Evolutionary conservation across 78 protist species (phyloP).

Genomic region (Carpediemonas membranifera): DNA sequence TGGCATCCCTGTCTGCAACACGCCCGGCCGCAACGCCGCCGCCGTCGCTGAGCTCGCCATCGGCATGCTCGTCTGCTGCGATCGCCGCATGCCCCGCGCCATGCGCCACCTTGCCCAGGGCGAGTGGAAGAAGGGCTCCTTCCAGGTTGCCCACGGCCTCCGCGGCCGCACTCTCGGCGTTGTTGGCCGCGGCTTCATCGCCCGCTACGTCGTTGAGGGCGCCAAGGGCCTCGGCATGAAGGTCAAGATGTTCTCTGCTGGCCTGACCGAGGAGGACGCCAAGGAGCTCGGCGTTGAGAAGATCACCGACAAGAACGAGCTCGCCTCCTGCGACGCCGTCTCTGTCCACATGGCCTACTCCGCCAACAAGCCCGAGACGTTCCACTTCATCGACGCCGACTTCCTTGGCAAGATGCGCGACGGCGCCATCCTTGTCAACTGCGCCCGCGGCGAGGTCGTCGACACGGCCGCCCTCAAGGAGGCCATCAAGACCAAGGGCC

Average conservation of each 20-base stretch:
- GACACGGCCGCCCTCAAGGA: conserved; percentile 16
- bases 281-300: not conserved
- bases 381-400: conserved; percentile 7
- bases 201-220: conserved; percentile 5
- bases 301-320: not conserved
- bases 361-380: conserved; percentile 1
- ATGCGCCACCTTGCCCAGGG: not conserved
- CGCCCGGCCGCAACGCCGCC: conserved; percentile 33
- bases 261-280: not conserved
- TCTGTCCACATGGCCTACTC: conserved; percentile 21
- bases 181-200: conserved; percentile 32
- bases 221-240: conserved; percentile 33
- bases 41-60: conserved; percentile 39
- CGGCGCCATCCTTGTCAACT: conserved; percentile 23
- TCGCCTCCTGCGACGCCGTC: conserved; percentile 13
- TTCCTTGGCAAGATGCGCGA: conserved; percentile 14
- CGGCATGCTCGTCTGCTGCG: not conserved
- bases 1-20: conserved; percentile 29
- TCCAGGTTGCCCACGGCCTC: conserved; percentile 6
- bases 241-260: not conserved
- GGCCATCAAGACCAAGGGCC: not conserved
- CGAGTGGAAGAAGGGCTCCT: conserved; percentile 25
- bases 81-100: conserved; percentile 21
- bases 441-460: conserved; percentile 17
- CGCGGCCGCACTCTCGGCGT: conserved; percentile 22